These are phyloP conservation scores for Micromonas pusilla DNA, from an alignment of 139 green algal genomes.

Conservation along the genomic window DNA sequence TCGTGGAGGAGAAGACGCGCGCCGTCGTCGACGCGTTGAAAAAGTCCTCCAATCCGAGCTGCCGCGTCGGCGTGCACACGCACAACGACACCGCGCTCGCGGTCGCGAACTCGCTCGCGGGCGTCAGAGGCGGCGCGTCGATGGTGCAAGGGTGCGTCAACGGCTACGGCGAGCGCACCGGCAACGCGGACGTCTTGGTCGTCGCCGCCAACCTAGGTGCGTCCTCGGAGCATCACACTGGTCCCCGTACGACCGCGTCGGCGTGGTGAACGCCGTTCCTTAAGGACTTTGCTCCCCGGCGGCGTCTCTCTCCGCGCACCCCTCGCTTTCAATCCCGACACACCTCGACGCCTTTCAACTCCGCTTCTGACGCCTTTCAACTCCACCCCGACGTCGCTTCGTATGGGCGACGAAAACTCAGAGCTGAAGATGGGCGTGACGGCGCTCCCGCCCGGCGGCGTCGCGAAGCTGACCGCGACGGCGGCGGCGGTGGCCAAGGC, in stretches of 20 bases:
- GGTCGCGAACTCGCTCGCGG: conserved; percentile 45
- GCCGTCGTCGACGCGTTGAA: background rate
- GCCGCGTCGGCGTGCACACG: conserved; percentile 38
- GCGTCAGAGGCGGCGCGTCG: conserved; percentile 36
- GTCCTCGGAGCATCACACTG: no score
- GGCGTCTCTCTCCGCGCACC: no score
- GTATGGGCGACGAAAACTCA: no score
- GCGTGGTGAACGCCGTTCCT: no score
- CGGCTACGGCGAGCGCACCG: conserved; percentile 44
- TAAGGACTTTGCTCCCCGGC: no score
- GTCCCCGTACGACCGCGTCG: no score
- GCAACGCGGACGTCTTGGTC: conserved; percentile 42
- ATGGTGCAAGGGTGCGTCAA: conserved; percentile 46
- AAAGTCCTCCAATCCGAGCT: background rate
- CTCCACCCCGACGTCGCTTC: no score
- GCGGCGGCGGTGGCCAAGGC: conserved; percentile 33
- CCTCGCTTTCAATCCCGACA: no score
- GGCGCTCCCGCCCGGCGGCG: conserved; percentile 28
- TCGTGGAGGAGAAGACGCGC: conserved; percentile 14
- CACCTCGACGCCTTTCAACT: no score
- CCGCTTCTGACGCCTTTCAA: no score
- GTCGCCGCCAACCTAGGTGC: conserved; percentile 29
- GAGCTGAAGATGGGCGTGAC: conserved; percentile 42
- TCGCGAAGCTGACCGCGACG: conserved; percentile 34
- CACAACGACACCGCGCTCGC: conserved; percentile 46